These are phyloP conservation scores for Euphorbia schlechtendalii DNA, from an alignment of 441 rosid species.

Conservation along the genomic window DNA sequence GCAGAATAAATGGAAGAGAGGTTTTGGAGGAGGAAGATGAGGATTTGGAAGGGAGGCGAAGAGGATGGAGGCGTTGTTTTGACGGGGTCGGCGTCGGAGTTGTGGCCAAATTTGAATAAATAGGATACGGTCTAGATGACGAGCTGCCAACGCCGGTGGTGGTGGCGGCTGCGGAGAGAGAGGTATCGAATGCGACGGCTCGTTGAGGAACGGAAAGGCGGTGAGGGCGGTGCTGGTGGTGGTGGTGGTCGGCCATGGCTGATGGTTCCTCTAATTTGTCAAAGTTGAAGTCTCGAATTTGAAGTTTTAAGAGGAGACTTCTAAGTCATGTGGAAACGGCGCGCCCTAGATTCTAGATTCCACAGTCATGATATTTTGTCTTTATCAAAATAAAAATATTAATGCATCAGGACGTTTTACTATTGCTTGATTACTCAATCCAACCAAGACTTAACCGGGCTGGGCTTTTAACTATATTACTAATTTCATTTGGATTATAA, in stretches of 20 bases:
- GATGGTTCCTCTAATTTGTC: constrained; percentile 5
- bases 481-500: no score
- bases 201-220: constrained; percentile 49
- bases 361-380: no score
- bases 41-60: constrained; percentile 29
- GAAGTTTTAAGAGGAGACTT: no score
- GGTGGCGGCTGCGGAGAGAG: background rate
- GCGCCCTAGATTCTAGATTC: no score
- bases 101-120: constrained; percentile 30
- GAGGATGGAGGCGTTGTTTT: constrained; percentile 42
- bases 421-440: no score
- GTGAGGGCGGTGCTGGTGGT: constrained; percentile 52
- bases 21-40: constrained; percentile 33
- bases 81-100: constrained; percentile 81
- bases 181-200: constrained; percentile 12
- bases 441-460: no score
- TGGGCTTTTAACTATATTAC: no score
- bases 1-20: constrained; percentile 58
- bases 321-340: no score
- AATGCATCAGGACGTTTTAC: no score
- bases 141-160: constrained; percentile 10
- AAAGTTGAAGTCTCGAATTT: background rate
- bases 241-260: constrained; percentile 61
- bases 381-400: no score
- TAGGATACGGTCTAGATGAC: constrained; percentile 36